Evolutionary conservation across 129 eudicot species (phyloP), one percentile per base, ranked within the genome.

Genomic region (Solidago caesia): DNA sequence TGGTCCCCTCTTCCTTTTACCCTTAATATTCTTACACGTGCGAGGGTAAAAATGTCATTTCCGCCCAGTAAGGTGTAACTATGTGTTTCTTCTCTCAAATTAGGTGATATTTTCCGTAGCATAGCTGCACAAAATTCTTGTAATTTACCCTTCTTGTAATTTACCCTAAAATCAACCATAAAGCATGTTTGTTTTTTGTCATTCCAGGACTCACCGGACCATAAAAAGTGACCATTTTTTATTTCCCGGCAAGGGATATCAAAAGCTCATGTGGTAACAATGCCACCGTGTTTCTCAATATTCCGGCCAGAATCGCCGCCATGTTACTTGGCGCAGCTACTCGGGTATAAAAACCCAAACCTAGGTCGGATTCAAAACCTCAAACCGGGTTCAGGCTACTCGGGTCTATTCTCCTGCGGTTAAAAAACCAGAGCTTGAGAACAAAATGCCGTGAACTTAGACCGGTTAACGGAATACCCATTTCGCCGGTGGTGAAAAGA

Each of bases 251-350:
- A 13, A 79, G 51, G 75, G 21, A 21, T 21, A 21, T 21, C 4
- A 76, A 57, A 49, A 80, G 86, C 64, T 89, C 96, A 0, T 67
- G 80, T 21, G 21, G 21, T 64, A 83, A 80, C 52, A 79, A 71
- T 49, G 67, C 80, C 43, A 42, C 81, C 16, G 87, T 87, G 29
- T 80, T 79, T 46, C 87, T 90, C 44, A 85, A 87, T 67, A 72
- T 90, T 26, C 97, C 98, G 13, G 80, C 91, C 2, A 79, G 68
- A 64, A 90, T 90, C 9, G 86, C 95, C 7, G 83, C 92, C 57
- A 70, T 90, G 84, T 85, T 92, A 13, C 77, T 90, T 10, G 98
- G 90, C 8, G 96, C 98, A 13, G 96, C 98, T 5, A 57, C 78
- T 42, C 77, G 89, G 82, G 85, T 88, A 25, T 90, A 87, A 7